Evolutionary conservation across 225 moss, liverwort and hornwort species (phyloP).

Genomic region (Climacium dendroides): DNA sequence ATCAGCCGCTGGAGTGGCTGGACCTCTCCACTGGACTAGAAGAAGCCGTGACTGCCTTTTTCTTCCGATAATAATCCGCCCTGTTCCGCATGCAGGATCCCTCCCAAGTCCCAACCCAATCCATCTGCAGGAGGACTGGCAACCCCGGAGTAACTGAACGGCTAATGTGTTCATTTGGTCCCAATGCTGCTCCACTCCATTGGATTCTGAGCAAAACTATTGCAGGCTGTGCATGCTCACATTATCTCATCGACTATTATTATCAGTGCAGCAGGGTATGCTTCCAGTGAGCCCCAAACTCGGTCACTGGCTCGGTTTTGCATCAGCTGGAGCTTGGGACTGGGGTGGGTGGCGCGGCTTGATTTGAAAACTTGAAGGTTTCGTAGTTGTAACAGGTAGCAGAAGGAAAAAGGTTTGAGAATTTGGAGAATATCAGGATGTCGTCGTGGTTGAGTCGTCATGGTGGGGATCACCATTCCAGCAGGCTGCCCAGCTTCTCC

Average conservation of each 20-base stretch:
- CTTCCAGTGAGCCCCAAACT: background rate
- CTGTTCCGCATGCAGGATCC: background rate
- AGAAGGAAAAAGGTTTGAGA: background rate
- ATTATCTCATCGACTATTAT: background rate
- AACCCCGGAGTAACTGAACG: background rate
- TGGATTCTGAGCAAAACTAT: background rate
- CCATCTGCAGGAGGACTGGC: background rate
- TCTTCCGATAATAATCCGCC: background rate
- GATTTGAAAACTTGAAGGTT: background rate
- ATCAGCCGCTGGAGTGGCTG: background rate
- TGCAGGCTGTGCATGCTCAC: background rate
- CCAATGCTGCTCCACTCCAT: background rate
- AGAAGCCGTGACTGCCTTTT: background rate
- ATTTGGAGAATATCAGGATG: background rate
- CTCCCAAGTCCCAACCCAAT: background rate
- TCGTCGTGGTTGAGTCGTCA: constrained; percentile 16
- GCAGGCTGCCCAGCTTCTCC: constrained; percentile 1
- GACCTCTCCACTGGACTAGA: background rate
- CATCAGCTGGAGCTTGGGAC: background rate
- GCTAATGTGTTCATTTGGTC: background rate
- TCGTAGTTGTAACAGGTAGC: background rate
- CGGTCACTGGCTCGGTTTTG: background rate
- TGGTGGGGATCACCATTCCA: background rate
- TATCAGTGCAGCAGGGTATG: background rate
- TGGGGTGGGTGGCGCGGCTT: background rate